Conservation (phyloP, 2,329 filamentous ascomycete species). For the Arthrinium phaeospermum region DNA sequence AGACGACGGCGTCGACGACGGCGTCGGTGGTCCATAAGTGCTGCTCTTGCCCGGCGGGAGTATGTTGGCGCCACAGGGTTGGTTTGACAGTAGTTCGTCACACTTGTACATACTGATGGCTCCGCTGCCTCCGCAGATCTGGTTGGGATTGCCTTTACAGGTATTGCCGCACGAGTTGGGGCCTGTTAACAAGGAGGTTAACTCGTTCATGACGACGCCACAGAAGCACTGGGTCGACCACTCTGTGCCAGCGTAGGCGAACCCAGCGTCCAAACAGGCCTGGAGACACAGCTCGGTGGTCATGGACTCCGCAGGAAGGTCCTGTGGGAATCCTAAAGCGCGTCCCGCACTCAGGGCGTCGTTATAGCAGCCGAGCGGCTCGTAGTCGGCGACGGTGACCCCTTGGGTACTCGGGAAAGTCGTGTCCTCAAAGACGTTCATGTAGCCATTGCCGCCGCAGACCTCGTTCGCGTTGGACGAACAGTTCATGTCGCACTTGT, state of each 20-base stretch:
- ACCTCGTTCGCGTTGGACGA: neutral
- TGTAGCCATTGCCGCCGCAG: neutral
- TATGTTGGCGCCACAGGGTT: neutral
- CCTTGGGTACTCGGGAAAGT: neutral
- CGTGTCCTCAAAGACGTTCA: neutral
- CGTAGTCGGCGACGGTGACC: neutral
- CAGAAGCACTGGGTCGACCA: slow-evolving; percentile 8
- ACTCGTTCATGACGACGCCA: neutral
- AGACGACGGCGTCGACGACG: neutral
- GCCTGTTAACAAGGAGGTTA: neutral
- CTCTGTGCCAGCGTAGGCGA: slow-evolving; percentile 7
- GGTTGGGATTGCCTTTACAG: neutral
- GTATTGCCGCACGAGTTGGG: neutral
- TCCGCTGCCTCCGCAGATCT: slow-evolving; percentile 1
- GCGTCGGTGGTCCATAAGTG: neutral
- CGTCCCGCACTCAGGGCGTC: neutral
- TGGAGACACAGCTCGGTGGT: slow-evolving; percentile 1
- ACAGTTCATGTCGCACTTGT: neutral
- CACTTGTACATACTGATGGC: slow-evolving; percentile 8
- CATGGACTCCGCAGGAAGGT: neutral
- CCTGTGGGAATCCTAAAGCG: slow-evolving; percentile 2
- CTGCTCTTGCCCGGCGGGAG: neutral
- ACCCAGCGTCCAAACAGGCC: neutral
- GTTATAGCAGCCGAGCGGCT: neutral
- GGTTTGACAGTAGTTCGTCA: neutral